phyloP scores from a whole-genome alignment of 768 basidiomycete genomes.

The Podaxis mareebaensis region DNA sequence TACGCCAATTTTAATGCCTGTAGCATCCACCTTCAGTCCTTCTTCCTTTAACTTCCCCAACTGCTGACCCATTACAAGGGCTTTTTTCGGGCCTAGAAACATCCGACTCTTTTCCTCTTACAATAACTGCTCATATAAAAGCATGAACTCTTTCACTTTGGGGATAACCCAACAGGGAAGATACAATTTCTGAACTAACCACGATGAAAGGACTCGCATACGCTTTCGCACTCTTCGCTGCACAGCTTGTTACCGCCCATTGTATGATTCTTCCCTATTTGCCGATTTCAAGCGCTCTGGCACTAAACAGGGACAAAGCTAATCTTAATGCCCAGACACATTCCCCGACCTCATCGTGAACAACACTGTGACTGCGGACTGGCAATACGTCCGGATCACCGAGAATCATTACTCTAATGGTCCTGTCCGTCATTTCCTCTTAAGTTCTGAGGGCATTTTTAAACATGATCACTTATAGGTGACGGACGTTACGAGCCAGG shows the following conservation, averaged over 20 bases:
- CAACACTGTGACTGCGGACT: constrained; percentile 27
- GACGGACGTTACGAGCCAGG: constrained; percentile 34
- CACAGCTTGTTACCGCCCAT: constrained; percentile 1
- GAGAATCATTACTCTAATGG: constrained; percentile 34
- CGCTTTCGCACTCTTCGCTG: neutral
- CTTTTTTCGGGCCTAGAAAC: constrained; percentile 13
- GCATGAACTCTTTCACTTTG: neutral
- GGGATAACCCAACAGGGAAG: neutral
- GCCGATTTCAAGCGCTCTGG: neutral
- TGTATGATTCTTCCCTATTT: neutral
- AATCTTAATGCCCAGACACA: constrained; percentile 23
- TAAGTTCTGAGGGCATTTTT: neutral
- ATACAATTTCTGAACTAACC: neutral
- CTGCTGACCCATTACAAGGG: neutral
- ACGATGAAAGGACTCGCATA: constrained; percentile 4
- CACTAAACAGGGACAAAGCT: neutral
- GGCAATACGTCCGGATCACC: constrained; percentile 37
- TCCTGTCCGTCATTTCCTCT: constrained; percentile 25
- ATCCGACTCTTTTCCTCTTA: constrained; percentile 10
- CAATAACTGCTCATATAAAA: neutral
- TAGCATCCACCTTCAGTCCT: neutral
- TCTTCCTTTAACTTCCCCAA: neutral
- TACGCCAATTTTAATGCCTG: neutral
- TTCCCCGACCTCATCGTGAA: constrained; percentile 32
- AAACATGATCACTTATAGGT: constrained; percentile 23